Base-by-base conservation (phyloP, 129 eudicot genomes). In the Scalesia atractyloides region DNA sequence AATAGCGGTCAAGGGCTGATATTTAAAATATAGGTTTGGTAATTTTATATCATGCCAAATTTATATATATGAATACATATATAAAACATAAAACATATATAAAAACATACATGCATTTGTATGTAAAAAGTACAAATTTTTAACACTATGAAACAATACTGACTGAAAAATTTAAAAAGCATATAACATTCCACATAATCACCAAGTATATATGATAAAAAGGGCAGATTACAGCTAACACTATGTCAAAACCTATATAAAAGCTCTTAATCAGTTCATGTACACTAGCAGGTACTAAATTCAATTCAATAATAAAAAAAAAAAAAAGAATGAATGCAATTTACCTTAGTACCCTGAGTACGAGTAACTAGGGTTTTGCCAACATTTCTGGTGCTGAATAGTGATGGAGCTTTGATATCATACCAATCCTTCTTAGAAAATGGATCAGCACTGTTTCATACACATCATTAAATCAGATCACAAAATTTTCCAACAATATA, bases 331-430 rank as follows among this genome's bases (percentile, higher is more conserved):
- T 52, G 5, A 59, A 36, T 9, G 44, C 14, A 57, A 15, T 2
- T 14, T 7, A 84, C 88, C 88, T 84, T 84, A 24, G 88, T 81
- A 70, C 89, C 89, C 84, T 85, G 89, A 3, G 89, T 85, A 70
- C 89, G 80, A 37, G 82, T 68, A 22, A 85, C 86, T 2, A 85
- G 86, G 26, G 89, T 85, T 75, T 85, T 85, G 46, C 89, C 86
- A 44, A 85, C 82, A 67, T 82, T 70, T 18, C 79, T 66, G 5
- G 47, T 47, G n/a, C 17, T 61, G 63, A 85, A 85, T 3, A 82
- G 19, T 8, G 89, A 81, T 0, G 86, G 86, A n/a, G 86, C 89
- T 64, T 85, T 85, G 70, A 85, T 64, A 79, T 82, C 86, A 61
- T 85, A 85, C 86, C 86, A 82, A 36, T 85, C 89, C 82, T 85